These are phyloP conservation scores for Rehmannia glutinosa DNA, from an alignment of 257 asterid genomes.

Conservation along the genomic window DNA sequence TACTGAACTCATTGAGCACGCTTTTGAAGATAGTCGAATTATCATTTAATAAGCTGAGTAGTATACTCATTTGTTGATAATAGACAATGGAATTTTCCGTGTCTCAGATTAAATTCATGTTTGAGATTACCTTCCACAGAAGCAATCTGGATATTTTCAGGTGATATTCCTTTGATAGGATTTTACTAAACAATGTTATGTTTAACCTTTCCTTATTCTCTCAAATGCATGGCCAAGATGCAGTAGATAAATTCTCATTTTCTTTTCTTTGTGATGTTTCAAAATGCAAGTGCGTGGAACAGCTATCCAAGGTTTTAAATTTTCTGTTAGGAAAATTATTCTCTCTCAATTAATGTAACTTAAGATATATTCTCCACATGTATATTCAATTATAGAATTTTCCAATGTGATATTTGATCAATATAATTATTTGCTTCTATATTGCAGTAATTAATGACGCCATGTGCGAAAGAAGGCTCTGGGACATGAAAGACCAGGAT, in stretches of 20 bases:
- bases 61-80: not conserved
- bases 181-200: not conserved
- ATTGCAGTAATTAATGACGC: conserved; percentile 85
- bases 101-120: not conserved
- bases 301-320: not conserved
- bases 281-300: not conserved
- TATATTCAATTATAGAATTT: not conserved
- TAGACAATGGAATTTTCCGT: too few species aligned
- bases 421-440: conserved; percentile 15
- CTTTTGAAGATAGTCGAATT: not conserved
- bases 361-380: not conserved
- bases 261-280: not conserved
- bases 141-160: not conserved
- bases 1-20: not conserved
- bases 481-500: conserved; percentile 82
- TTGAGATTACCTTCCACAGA: not conserved
- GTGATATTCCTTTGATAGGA: not conserved
- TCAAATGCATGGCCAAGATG: not conserved
- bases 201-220: not conserved
- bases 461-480: conserved; percentile 80
- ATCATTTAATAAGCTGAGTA: not conserved
- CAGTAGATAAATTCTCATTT: not conserved
- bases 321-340: not conserved
- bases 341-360: not conserved
- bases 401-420: not conserved